Percentiles rank a stretch among this genome's conserved stretches.
Conservation (phyloP, 2,329 filamentous ascomycete genomes). For the Podosphaera aphanis region DNA sequence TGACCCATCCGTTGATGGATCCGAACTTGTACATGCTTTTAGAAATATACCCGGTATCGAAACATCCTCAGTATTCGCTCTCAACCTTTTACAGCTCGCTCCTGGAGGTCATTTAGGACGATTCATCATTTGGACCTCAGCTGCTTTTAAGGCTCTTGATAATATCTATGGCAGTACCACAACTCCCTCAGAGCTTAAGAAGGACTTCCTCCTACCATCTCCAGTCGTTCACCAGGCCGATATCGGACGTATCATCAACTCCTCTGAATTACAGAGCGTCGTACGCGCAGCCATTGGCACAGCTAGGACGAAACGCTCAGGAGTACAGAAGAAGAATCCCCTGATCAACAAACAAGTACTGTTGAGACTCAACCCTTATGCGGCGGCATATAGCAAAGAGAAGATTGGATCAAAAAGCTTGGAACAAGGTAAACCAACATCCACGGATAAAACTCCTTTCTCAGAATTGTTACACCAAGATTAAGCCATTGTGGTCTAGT, state of each 20-base stretch:
- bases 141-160: slow-evolving; percentile 90
- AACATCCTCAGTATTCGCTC: slow-evolving; percentile 75
- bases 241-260: slow-evolving; percentile 96
- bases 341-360: slow-evolving; percentile 97
- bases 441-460: slow-evolving; percentile 14
- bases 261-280: slow-evolving; percentile 90
- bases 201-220: slow-evolving; percentile 91
- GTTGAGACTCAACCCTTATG: slow-evolving; percentile 97
- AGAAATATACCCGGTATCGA: slow-evolving; percentile 98
- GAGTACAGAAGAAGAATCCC: slow-evolving; percentile 99
- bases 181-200: slow-evolving; percentile 77
- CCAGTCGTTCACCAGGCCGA: slow-evolving; percentile 88
- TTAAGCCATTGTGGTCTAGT: slow-evolving; percentile 16
- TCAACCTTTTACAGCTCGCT: slow-evolving; percentile 98
- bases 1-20: slow-evolving; percentile 85
- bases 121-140: slow-evolving; percentile 97
- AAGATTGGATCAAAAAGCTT: slow-evolving; percentile 52
- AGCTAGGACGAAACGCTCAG: slow-evolving; percentile 66
- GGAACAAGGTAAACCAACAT: slow-evolving; percentile 33
- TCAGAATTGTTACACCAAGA: slow-evolving; percentile 25
- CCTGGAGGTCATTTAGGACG: slow-evolving; percentile 96
- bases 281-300: slow-evolving; percentile 79
- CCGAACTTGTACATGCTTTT: slow-evolving; percentile 82
- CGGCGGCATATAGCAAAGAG: slow-evolving; percentile 68
- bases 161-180: slow-evolving; percentile 90